A percentile compares a stretch with the other conserved stretches of the same genome.
These are phyloP conservation scores for Brettanomyces nanus DNA, from an alignment of 805 yeast genomes.

Conservation along the genomic window DNA sequence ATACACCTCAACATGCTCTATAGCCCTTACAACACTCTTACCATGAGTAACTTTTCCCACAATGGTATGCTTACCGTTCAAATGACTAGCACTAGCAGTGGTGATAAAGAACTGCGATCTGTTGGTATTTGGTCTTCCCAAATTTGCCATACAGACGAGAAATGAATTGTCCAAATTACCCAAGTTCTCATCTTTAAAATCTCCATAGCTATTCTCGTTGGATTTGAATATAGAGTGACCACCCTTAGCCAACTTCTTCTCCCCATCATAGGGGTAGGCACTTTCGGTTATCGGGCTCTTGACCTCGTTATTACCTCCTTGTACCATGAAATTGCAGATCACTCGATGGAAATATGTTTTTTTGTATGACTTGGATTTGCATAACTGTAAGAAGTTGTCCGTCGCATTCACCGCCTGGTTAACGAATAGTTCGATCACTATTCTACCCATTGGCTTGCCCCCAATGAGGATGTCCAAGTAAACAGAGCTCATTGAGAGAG, in stretches of 20 bases:
- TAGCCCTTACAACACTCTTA: constrained; percentile 58
- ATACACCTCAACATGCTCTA: constrained; percentile 44
- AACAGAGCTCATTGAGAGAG: neutral
- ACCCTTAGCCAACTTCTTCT: constrained; percentile 28
- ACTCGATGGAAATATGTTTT: constrained; percentile 51
- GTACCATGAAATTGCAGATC: constrained; percentile 61
- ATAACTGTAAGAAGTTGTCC: constrained; percentile 41
- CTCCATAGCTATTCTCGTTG: constrained; percentile 23
- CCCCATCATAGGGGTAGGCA: constrained; percentile 18
- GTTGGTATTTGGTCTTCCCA: constrained; percentile 40
- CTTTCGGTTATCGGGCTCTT: constrained; percentile 24
- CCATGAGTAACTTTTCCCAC: constrained; percentile 68
- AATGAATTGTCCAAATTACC: constrained; percentile 37
- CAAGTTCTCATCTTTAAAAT: constrained; percentile 52
- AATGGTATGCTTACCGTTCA: constrained; percentile 67
- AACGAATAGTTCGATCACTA: constrained; percentile 46
- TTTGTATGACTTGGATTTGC: constrained; percentile 34
- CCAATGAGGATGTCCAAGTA: constrained; percentile 36
- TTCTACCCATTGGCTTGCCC: constrained; percentile 39
- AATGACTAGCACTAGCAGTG: constrained; percentile 62
- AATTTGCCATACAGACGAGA: constrained; percentile 58
- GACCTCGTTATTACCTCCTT: constrained; percentile 49
- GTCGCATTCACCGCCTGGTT: constrained; percentile 50
- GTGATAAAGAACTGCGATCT: constrained; percentile 67
- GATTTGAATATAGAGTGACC: constrained; percentile 36